Conservation (phyloP, 139 green algal species). For the Micromonas commoda region DNA sequence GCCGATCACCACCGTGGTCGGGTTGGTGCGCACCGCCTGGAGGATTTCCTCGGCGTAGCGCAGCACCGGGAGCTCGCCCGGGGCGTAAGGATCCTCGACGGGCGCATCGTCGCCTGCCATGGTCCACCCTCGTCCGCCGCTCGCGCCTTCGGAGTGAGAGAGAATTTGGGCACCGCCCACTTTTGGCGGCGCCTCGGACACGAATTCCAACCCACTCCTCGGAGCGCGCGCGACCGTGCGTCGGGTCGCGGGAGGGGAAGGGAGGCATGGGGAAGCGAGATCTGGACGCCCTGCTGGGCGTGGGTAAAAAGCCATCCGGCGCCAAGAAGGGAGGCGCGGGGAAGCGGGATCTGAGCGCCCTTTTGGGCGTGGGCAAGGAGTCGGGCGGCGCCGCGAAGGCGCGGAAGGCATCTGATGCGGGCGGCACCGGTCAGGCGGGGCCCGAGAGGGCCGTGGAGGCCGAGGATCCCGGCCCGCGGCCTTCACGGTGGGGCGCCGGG, state of each 20-base stretch:
- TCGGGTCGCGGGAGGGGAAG: neutral
- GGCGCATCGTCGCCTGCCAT: neutral
- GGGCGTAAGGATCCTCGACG: neutral
- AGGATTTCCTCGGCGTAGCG: constrained; percentile 9
- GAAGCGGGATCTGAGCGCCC: neutral
- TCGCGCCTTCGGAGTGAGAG: no score
- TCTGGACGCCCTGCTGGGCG: neutral
- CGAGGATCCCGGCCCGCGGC: no score
- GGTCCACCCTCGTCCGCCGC: neutral
- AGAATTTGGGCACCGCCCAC: no score
- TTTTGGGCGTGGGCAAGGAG: no score
- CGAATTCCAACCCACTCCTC: neutral
- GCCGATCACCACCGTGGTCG: constrained; percentile 63
- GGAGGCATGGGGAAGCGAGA: neutral
- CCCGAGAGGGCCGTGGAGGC: no score
- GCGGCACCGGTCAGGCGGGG: no score
- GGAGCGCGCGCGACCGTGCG: neutral
- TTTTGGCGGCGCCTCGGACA: no score
- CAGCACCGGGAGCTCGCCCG: neutral
- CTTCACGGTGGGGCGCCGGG: no score
- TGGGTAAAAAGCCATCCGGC: no score
- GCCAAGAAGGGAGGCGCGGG: neutral
- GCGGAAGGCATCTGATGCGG: no score
- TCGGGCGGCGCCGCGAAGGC: no score
- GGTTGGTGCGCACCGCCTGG: constrained; percentile 43